Conservation (phyloP, 345 rosid genomes). For the Physaria fendleri region DNA sequence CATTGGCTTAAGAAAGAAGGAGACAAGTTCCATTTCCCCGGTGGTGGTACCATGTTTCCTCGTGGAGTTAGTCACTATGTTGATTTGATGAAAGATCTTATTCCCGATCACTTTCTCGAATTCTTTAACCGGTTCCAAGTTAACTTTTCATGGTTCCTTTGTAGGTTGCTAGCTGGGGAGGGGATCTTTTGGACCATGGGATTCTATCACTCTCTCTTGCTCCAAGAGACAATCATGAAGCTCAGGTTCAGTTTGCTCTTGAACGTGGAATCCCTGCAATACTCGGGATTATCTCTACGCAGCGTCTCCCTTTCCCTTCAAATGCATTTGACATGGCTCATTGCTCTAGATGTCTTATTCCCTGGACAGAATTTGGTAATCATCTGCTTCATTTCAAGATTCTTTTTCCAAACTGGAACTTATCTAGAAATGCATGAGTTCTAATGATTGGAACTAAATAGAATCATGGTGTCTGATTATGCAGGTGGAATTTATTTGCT, state of each 20-base stretch:
- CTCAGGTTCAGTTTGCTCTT: slow-evolving; percentile 95
- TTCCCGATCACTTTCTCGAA: slow-evolving; percentile 40
- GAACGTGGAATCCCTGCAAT: slow-evolving; percentile 99
- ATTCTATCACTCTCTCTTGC: slow-evolving; percentile 93
- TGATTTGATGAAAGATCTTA: slow-evolving; percentile 82
- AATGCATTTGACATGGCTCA: slow-evolving; percentile 97
- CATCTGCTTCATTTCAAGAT: not conserved
- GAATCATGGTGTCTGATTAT: not conserved
- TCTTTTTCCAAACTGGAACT: not conserved
- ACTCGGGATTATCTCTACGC: slow-evolving; percentile 92
- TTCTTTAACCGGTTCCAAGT: not conserved
- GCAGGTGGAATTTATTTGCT: slow-evolving; percentile 94
- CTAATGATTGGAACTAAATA: not conserved
- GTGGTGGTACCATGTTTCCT: slow-evolving; percentile 99
- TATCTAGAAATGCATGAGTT: not conserved
- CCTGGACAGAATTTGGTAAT: slow-evolving; percentile 99
- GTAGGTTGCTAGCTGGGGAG: slow-evolving; percentile 99
- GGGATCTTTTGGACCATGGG: slow-evolving; percentile 87
- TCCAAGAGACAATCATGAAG: slow-evolving; percentile 99
- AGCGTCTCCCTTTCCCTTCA: slow-evolving; percentile 94
- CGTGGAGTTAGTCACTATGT: slow-evolving; percentile 87
- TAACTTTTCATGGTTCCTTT: not conserved
- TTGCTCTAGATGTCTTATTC: slow-evolving; percentile 99
- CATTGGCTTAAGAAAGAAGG: slow-evolving; percentile 94
- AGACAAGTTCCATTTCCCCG: slow-evolving; percentile 87